phyloP scores from a whole-genome alignment of 2,329 filamentous ascomycete species.

The Neofusicoccum ribis region DNA sequence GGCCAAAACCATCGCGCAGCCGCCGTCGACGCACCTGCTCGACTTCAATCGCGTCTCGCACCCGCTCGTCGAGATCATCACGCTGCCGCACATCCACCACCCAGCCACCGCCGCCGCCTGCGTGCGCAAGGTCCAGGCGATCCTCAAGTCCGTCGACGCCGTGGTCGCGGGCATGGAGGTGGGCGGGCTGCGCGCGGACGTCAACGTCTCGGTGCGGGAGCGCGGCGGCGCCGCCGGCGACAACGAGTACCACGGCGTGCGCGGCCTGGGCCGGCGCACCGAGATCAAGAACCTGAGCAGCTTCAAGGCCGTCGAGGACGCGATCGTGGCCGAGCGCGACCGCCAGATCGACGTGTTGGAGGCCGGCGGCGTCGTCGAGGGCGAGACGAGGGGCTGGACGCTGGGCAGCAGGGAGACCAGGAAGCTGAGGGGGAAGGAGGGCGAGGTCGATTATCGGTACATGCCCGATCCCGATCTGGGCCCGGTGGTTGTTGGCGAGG shows the following conservation, averaged over 20 bases:
- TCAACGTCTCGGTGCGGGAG: slow-evolving; percentile 85
- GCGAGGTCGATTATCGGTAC: slow-evolving; percentile 95
- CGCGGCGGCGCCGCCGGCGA: slow-evolving; percentile 32
- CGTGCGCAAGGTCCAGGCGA: slow-evolving; percentile 82
- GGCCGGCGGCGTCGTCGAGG: slow-evolving; percentile 69
- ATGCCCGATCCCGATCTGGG: slow-evolving; percentile 95
- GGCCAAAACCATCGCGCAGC: slow-evolving; percentile 83
- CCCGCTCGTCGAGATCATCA: slow-evolving; percentile 94
- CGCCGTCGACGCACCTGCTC: slow-evolving; percentile 71
- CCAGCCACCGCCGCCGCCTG: slow-evolving; percentile 84
- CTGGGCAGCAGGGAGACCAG: slow-evolving; percentile 80
- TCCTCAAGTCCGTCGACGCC: slow-evolving; percentile 77
- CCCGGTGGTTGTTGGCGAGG: slow-evolving; percentile 70
- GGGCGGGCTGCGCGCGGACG: slow-evolving; percentile 86
- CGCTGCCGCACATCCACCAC: slow-evolving; percentile 81
- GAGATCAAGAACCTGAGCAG: slow-evolving; percentile 98
- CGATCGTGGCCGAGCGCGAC: slow-evolving; percentile 86
- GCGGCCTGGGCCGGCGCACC: slow-evolving; percentile 76
- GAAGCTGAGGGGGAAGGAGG: slow-evolving; percentile 85
- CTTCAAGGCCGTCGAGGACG: slow-evolving; percentile 92
- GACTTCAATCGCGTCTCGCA: slow-evolving; percentile 94
- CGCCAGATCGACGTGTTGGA: slow-evolving; percentile 82
- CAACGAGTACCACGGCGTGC: slow-evolving; percentile 56
- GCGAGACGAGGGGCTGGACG: slow-evolving; percentile 92
- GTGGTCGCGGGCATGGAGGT: slow-evolving; percentile 92